Evolutionary conservation across 169 alveolate species (phyloP), one percentile per base, ranked within the genome.

Genomic region (Plasmodium malariae): DNA sequence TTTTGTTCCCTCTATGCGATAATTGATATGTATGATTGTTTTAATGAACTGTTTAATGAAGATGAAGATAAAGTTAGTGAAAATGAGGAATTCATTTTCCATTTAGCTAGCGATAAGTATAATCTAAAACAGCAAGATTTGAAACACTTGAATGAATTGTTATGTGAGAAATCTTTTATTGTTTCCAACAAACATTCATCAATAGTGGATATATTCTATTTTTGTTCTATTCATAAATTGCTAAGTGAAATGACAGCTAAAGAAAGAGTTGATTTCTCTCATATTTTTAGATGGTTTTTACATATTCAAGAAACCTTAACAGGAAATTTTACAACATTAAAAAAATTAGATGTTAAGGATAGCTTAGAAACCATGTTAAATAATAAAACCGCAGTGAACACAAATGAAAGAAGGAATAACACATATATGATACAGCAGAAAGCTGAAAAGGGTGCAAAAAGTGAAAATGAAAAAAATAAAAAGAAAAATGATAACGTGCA

Each of bases 61-160:
- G 78, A 78, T 78, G 89, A 78, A 37, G 78, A 45, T 3, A 78
- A 78, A 78, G 76, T 78, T 36, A 78, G 89, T 54, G 89, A 78
- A 51, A 78, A 65, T 49, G 89, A 78, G 30, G 89, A 78, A 78
- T 78, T 78, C 21, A 78, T 78, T 45, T 78, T 78, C 40, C 55
- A 78, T 49, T 28, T 78, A 57, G 89, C 78, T 32, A 78, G 89
- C 49, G 73, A 78, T 32, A 78, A 78, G 48, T 78, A 32, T 65
- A 63, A 11, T n/a, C 34, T 78, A 40, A 78, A 78, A 17, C 76
- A 62, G 37, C 30, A 30, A 9, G 89, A 78, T 63, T 7, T 78
- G 78, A 78, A 78, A 12, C 89, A 78, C 24, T 12, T 78, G 68
- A 78, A 78, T 78, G 89, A 78, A 21, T 11, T 78, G 55, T 63